These are phyloP conservation scores for Arthrobotrys iridis DNA, from an alignment of 2,329 filamentous ascomycete species.

Conservation along the genomic window DNA sequence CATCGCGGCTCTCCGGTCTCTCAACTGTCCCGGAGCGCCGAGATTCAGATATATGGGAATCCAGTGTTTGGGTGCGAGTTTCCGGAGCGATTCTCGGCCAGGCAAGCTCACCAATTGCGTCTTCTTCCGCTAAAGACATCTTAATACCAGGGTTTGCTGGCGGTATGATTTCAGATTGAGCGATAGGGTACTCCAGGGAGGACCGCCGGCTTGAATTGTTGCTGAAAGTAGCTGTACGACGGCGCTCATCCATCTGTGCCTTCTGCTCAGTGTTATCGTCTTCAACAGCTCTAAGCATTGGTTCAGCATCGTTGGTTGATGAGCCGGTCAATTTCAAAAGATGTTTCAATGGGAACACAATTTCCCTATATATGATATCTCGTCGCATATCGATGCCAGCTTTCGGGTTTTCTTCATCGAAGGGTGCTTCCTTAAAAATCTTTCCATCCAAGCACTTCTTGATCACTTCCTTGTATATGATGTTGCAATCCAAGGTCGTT, in stretches of 20 bases:
- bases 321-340: conserved; percentile 8
- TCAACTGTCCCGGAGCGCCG: neutral
- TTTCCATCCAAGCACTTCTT: conserved; percentile 43
- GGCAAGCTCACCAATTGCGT: neutral
- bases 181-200: neutral
- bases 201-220: neutral
- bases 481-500: conserved; percentile 26
- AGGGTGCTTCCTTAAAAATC: conserved; percentile 32
- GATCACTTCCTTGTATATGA: conserved; percentile 45
- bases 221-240: neutral
- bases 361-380: conserved; percentile 35
- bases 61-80: conserved; percentile 1
- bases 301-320: neutral
- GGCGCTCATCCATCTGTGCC: neutral
- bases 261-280: neutral
- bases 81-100: neutral
- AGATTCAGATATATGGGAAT: neutral
- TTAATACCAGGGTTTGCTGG: neutral
- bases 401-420: conserved; percentile 25
- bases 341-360: conserved; percentile 41
- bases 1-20: conserved; percentile 43
- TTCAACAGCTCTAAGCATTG: conserved; percentile 8
- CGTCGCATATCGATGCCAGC: conserved; percentile 34
- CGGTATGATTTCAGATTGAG: neutral
- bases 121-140: neutral